Evolutionary conservation across 2,329 filamentous ascomycete species (phyloP), one percentile per base, ranked within the genome.

Genomic region (Trichoderma sp.): DNA sequence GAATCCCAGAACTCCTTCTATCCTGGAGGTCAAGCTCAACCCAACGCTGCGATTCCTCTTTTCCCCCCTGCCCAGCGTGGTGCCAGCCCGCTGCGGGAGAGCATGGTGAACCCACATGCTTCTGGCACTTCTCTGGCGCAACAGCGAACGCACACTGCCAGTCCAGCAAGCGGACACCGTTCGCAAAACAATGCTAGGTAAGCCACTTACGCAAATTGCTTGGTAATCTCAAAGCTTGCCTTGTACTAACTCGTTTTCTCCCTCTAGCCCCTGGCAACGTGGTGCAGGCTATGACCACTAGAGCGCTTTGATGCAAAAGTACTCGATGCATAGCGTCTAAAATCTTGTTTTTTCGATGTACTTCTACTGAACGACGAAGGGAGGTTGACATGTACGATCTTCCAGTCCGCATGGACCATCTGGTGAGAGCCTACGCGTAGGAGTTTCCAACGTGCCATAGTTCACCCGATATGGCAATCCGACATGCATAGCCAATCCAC

Each of bases 231-330:
- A 61, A 21, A 24, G 1, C 27, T 7, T 31, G 2, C 27, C 7
- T 31, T 27, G 16, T 5, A n/a, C 60, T 66, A 69, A 65, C 40
- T 76, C 75, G 71, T 74, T 67, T n/a, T 14, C 35, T 8, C 68
- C 52, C 6, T n/a, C 6, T 58, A 83, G 81, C 73, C 81, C 81
- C 31, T 83, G 81, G 81, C 81, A 83, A 72, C 81, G 81, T 70
- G 81, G 81, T 70, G 81, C 81, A 57, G 81, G 81, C 52, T 83
- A 83, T 72, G 81, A 83, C 24, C 78, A 82, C 60, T 72, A 63
- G 40, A 55, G 60, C 35, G 24, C 47, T 58, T 59, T 21, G 40
- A 37, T 37, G n/a, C 43, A 55, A 19, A 47, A 11, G 8, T 16
- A 21, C 33, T 55, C 37, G 40, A 43, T 43, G 40, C 40, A 43